Percentiles rank a stretch among this genome's conserved stretches.
phyloP scores from a whole-genome alignment of 768 basidiomycete genomes.

The Macrocybe gigantea region DNA sequence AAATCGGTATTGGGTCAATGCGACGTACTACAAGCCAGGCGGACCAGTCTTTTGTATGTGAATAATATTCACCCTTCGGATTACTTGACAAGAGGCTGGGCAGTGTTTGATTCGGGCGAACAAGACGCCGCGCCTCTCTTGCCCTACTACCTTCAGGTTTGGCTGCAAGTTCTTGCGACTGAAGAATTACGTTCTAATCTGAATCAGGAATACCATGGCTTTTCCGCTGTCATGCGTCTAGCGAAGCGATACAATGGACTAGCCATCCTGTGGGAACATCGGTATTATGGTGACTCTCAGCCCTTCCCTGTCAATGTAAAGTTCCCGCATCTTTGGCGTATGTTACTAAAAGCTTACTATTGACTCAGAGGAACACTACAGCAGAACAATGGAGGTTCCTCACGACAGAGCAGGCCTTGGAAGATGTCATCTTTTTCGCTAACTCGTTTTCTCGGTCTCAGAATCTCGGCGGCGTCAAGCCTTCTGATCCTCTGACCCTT shows the following conservation, averaged over 20 bases:
- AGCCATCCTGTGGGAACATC: constrained; percentile 46
- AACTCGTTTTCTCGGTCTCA: constrained; percentile 24
- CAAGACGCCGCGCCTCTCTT: constrained; percentile 41
- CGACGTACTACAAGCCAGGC: constrained; percentile 38
- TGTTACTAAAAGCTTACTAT: not conserved
- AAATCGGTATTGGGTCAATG: constrained; percentile 46
- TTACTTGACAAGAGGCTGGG: not conserved
- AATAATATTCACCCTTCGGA: not conserved
- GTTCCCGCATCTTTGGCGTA: not conserved
- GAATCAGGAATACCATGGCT: constrained; percentile 39
- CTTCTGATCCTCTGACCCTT: constrained; percentile 9
- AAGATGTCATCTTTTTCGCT: constrained; percentile 46
- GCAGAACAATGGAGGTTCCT: constrained; percentile 40
- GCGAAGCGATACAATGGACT: constrained; percentile 40
- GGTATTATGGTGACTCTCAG: constrained; percentile 41
- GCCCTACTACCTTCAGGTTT: constrained; percentile 41
- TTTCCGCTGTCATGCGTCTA: constrained; percentile 41
- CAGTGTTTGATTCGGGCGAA: constrained; percentile 49
- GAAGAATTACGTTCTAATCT: not conserved
- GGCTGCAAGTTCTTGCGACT: not conserved
- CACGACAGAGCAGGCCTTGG: constrained; percentile 42
- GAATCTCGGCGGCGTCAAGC: not conserved
- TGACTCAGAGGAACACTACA: constrained; percentile 29
- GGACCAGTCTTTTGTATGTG: constrained; percentile 43
- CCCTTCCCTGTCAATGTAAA: constrained; percentile 42